Evolutionary conservation across 148 eudicot genomes (phyloP).

Genomic region (Rhododendron mucronatum): DNA sequence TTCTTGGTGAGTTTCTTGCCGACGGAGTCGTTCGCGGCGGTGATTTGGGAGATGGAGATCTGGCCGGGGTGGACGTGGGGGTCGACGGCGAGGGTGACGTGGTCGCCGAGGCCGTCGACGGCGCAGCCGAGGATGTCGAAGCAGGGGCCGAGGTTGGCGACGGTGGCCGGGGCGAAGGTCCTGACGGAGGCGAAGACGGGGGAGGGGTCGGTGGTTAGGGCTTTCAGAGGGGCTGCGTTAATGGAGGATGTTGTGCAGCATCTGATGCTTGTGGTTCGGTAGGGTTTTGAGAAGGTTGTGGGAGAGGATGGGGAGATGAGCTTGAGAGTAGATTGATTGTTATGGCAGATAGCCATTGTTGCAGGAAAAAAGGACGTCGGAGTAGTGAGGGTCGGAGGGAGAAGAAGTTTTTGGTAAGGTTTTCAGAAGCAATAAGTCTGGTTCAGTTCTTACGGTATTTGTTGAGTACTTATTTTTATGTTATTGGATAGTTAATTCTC

Average conservation of each 20-base stretch:
- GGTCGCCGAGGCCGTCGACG: slow-evolving; percentile 77
- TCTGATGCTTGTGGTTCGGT: background rate
- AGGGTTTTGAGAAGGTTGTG: slow-evolving; percentile 4
- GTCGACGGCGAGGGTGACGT: slow-evolving; percentile 56
- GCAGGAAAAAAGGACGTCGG: too few relatives aligned
- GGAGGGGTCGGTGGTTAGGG: slow-evolving; percentile 43
- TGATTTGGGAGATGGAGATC: slow-evolving; percentile 60
- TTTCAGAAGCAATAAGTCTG: too few relatives aligned
- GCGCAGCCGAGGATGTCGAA: slow-evolving; percentile 97
- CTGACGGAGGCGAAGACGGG: slow-evolving; percentile 67
- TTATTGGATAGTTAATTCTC: too few relatives aligned
- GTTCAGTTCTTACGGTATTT: too few relatives aligned
- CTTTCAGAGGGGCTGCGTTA: slow-evolving; percentile 12
- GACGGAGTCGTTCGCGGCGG: slow-evolving; percentile 18
- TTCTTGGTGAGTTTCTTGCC: slow-evolving; percentile 43
- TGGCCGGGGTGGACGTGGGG: slow-evolving; percentile 51
- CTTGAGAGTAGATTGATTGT: too few relatives aligned
- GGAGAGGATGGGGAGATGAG: background rate
- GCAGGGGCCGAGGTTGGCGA: slow-evolving; percentile 93
- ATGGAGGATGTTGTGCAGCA: slow-evolving; percentile 33
- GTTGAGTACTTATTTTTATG: too few relatives aligned
- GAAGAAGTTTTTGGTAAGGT: too few relatives aligned
- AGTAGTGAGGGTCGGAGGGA: too few relatives aligned
- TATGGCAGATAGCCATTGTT: too few relatives aligned
- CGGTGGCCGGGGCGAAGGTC: slow-evolving; percentile 93